Evolutionary conservation across 2,329 filamentous ascomycete species (phyloP), one percentile per base, ranked within the genome.

Genomic region (Pestalotiopsis sp.): DNA sequence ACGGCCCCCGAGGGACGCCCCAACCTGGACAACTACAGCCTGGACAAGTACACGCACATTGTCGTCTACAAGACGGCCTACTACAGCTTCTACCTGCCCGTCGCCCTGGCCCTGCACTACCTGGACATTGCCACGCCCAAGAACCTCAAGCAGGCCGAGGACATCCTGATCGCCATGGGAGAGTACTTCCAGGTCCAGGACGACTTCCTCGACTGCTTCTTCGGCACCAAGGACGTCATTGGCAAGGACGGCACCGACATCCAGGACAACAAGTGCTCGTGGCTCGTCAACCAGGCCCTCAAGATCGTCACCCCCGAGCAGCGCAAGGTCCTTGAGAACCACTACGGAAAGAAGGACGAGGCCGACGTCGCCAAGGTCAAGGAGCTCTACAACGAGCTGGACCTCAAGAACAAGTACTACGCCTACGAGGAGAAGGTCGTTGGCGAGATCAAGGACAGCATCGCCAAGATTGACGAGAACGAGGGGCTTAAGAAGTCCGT

Each of bases 151-250:
- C 92, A 93, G 78, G 92, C 94, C 59, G 90, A 96, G 81, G 91
- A 95, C 73, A 98, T 99, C 78, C 90, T 99, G 70, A 97, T 99
- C 73, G 95, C 95, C 25, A 93, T 98, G 81, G 96, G 96, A 78
- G 95, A 98, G 85, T 99, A 99, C 87, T 99, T 99, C 89, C 96
- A 99, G 84, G 90, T 97, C 72, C 96, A 99, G 83, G 96, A 99
- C 81, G 96, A 99, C 86, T 99, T 96, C 85, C 93, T 99, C 66
- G 96, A 99, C 87, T 97, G 97, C 84, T 99, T 96, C 78, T 66
- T 23, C 20, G 96, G 95, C 75, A 91, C 95, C 75, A 94, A 96
- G 52, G 90, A 94, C 77, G 89, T 94, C 77, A 96, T 99, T 80
- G 96, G 96, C 82, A 99, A 99, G 90, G 97, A 98, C 73, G 96